Conservation (phyloP, 352 stramenopile genomes). For the Elongisporangium undulatum region DNA sequence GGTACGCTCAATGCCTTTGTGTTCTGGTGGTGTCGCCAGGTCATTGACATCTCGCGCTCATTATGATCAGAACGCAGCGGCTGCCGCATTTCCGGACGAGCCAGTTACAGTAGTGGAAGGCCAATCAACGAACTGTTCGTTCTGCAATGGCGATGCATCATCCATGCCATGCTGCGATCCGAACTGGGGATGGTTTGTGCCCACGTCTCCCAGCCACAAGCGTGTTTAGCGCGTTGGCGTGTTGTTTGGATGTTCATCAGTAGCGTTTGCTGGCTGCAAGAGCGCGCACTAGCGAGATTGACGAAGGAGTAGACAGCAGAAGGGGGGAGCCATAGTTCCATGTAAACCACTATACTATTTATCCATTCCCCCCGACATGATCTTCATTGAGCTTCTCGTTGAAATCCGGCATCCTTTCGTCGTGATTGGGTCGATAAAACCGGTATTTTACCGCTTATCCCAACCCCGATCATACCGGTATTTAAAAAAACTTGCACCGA, state of each 20-base stretch:
- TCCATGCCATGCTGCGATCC: slow-evolving; percentile 35
- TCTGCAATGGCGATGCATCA: slow-evolving; percentile 10
- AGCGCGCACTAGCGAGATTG: not conserved
- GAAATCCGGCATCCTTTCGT: not conserved
- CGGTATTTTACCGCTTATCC: not conserved
- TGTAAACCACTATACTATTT: not conserved
- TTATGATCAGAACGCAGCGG: not conserved
- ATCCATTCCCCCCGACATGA: not conserved
- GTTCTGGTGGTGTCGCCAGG: not conserved
- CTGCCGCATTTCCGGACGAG: not conserved
- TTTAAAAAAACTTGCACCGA: not conserved
- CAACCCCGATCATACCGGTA: no score
- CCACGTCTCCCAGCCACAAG: slow-evolving; percentile 19
- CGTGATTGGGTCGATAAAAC: not conserved
- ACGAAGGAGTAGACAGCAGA: not conserved
- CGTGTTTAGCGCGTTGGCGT: slow-evolving; percentile 3
- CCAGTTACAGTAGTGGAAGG: slow-evolving; percentile 1
- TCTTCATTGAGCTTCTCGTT: not conserved
- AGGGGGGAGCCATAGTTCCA: not conserved
- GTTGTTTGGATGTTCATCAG: slow-evolving; percentile 9
- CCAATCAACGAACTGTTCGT: slow-evolving; percentile 18
- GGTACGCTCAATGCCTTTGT: slow-evolving; percentile 10
- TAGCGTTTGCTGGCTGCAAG: not conserved
- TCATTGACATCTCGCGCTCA: not conserved
- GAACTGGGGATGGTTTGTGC: slow-evolving; percentile 71